These are phyloP conservation scores for Colletotrichum graminicola DNA, from an alignment of 2,329 filamentous ascomycete genomes.

Conservation along the genomic window DNA sequence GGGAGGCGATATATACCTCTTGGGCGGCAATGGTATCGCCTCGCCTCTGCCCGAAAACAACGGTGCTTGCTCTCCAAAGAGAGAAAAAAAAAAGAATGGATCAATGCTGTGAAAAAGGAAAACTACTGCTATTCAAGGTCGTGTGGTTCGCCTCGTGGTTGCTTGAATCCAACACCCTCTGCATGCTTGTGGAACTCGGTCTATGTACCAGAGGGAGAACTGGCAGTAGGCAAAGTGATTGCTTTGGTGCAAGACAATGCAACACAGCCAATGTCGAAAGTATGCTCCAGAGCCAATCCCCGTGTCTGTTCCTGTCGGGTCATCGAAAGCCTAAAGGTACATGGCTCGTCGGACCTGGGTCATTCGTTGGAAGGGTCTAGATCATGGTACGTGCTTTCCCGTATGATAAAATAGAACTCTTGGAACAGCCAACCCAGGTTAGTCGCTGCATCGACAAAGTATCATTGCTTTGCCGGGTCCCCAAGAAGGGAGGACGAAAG, in stretches of 20 bases:
- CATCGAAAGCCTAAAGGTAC: no score
- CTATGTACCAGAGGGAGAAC: not conserved
- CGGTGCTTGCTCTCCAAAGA: slow-evolving; percentile 1
- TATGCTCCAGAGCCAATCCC: not conserved
- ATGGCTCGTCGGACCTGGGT: not conserved
- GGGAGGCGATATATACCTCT: slow-evolving; percentile 26
- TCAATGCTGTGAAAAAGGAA: not conserved
- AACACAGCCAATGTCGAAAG: not conserved
- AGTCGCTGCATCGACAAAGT: not conserved
- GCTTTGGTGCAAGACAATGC: not conserved
- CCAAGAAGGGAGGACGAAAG: slow-evolving; percentile 15
- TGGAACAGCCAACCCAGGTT: not conserved
- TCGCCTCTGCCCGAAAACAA: slow-evolving; percentile 1
- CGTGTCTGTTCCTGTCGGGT: not conserved
- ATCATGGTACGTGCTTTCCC: not conserved
- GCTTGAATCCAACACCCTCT: not conserved
- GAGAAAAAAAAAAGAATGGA: no score
- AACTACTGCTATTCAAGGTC: not conserved
- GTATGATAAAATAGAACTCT: slow-evolving; percentile 1
- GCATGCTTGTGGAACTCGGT: not conserved
- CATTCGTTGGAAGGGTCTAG: not conserved
- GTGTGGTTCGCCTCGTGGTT: not conserved
- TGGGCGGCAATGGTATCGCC: slow-evolving; percentile 8
- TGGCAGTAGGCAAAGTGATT: not conserved
- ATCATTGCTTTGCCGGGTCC: not conserved